These are phyloP conservation scores for Rubia occidens DNA, from an alignment of 305 asterid genomes.

Conservation along the genomic window DNA sequence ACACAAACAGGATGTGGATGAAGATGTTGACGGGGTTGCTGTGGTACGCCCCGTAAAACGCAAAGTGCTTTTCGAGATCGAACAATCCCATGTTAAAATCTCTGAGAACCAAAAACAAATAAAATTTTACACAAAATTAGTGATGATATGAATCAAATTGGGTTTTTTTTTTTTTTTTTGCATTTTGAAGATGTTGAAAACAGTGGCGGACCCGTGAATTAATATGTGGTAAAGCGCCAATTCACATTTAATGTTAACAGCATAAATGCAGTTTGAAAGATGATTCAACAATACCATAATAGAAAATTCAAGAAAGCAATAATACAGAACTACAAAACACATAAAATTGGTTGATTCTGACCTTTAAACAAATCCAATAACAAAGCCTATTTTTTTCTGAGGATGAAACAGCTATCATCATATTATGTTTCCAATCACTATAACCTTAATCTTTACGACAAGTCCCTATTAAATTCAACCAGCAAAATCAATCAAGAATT, in stretches of 20 bases:
- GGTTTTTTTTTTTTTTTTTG: background rate
- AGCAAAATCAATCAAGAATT: background rate
- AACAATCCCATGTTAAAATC: slow-evolving; percentile 45
- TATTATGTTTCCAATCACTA: background rate
- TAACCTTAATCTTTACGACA: background rate
- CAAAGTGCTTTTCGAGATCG: slow-evolving; percentile 78
- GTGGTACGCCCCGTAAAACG: slow-evolving; percentile 93
- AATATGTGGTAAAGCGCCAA: background rate
- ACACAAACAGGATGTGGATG: slow-evolving; percentile 71
- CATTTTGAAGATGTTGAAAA: background rate
- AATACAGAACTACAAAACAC: no score
- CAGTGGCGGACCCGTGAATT: background rate
- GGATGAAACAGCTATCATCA: background rate
- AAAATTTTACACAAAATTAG: background rate
- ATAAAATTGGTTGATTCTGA: background rate
- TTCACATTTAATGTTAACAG: background rate
- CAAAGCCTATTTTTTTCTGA: background rate
- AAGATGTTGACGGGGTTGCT: slow-evolving; percentile 65
- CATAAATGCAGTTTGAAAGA: background rate
- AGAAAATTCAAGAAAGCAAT: no score
- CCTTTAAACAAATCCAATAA: background rate
- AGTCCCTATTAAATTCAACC: background rate
- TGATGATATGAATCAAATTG: background rate
- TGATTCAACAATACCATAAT: no score
- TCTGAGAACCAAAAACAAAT: background rate